Conservation (phyloP, 768 basidiomycete species). For the Russula compacta region DNA sequence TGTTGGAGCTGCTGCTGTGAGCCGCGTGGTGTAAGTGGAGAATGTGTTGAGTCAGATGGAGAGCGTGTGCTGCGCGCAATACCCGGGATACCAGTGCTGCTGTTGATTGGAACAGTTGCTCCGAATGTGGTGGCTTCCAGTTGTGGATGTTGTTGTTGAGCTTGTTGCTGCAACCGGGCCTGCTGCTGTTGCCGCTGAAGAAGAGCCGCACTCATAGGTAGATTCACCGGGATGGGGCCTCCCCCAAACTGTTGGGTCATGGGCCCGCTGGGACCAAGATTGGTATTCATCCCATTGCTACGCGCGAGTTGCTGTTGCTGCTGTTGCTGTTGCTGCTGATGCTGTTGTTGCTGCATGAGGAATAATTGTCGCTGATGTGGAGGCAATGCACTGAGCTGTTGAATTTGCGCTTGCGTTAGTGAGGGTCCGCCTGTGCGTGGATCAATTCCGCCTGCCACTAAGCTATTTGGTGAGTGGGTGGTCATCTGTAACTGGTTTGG, state of each 20-base stretch:
- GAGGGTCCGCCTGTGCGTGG: slow-evolving; percentile 21
- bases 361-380: slow-evolving; percentile 40
- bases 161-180: slow-evolving; percentile 29
- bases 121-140: slow-evolving; percentile 39
- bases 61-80: slow-evolving; percentile 69
- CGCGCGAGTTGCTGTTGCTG: slow-evolving; percentile 22
- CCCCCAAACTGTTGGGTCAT: slow-evolving; percentile 13
- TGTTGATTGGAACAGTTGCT: slow-evolving; percentile 26
- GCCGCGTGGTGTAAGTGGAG: slow-evolving; percentile 32
- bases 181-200: slow-evolving; percentile 29
- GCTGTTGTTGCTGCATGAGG: slow-evolving; percentile 29
- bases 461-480: slow-evolving; percentile 4
- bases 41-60: slow-evolving; percentile 53
- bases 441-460: slow-evolving; percentile 18
- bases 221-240: neutral
- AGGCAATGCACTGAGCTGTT: slow-evolving; percentile 21
- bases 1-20: slow-evolving; percentile 23
- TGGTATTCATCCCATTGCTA: slow-evolving; percentile 1
- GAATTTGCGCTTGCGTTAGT: slow-evolving; percentile 23
- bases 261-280: slow-evolving; percentile 4
- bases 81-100: slow-evolving; percentile 41
- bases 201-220: slow-evolving; percentile 2
- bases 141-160: slow-evolving; percentile 16
- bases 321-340: slow-evolving; percentile 28
- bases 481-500: slow-evolving; percentile 13